Conservation (phyloP, 805 yeast genomes). For the Candida krabiensis region DNA sequence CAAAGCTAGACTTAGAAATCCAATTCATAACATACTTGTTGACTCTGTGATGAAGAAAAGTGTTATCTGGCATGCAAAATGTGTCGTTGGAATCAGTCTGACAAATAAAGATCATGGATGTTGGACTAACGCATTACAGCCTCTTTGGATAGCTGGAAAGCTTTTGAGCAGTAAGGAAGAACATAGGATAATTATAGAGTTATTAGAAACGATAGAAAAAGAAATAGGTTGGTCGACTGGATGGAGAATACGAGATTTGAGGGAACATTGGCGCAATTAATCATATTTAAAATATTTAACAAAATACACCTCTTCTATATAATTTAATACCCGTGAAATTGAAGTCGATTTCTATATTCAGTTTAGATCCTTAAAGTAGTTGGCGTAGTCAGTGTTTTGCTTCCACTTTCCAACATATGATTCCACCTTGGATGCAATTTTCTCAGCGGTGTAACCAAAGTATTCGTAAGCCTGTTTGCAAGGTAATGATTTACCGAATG, state of each 20-base stretch:
- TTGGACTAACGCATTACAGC: slow-evolving; percentile 28
- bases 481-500: slow-evolving; percentile 96
- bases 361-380: slow-evolving; percentile 34
- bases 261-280: slow-evolving; percentile 22
- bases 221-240: slow-evolving; percentile 26
- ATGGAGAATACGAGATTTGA: slow-evolving; percentile 21
- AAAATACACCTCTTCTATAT: background rate
- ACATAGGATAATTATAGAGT: slow-evolving; percentile 22
- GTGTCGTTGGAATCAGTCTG: slow-evolving; percentile 35
- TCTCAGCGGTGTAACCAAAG: slow-evolving; percentile 90
- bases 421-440: slow-evolving; percentile 57
- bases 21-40: slow-evolving; percentile 6
- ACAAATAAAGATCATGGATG: slow-evolving; percentile 30
- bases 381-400: slow-evolving; percentile 17
- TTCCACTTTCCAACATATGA: slow-evolving; percentile 20
- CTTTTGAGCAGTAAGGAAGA: slow-evolving; percentile 26
- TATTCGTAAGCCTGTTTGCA: slow-evolving; percentile 75
- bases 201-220: slow-evolving; percentile 22
- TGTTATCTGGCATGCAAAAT: slow-evolving; percentile 37
- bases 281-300: background rate
- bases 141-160: slow-evolving; percentile 29
- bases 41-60: slow-evolving; percentile 18
- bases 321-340: no score
- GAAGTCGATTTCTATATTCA: background rate
- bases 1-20: slow-evolving; percentile 33